Conservation (phyloP, 2,329 filamentous ascomycete species). For the Neocucurbitaria cava region DNA sequence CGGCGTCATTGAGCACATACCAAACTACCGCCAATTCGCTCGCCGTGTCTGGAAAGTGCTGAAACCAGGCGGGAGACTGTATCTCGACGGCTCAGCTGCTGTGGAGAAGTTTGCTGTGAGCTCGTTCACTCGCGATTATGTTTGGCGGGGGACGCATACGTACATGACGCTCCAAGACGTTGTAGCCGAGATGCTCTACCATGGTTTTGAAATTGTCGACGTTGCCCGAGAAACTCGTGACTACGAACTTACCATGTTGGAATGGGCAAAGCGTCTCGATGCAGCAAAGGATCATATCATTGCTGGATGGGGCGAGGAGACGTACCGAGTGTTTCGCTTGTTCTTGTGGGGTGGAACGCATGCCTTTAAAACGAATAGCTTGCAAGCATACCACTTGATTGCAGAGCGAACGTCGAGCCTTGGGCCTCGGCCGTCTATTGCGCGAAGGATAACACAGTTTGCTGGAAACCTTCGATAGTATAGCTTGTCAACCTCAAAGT, state of each 20-base stretch:
- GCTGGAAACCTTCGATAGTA: constrained; percentile 8
- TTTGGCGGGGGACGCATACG: constrained; percentile 10
- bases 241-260: constrained; percentile 14
- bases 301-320: constrained; percentile 9
- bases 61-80: constrained; percentile 8
- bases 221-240: constrained; percentile 8
- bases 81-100: constrained; percentile 12
- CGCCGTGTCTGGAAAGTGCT: constrained; percentile 6
- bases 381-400: constrained; percentile 12
- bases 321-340: constrained; percentile 10
- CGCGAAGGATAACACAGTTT: constrained; percentile 8
- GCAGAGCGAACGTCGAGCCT: constrained; percentile 6
- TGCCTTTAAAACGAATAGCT: constrained; percentile 11
- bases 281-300: constrained; percentile 9
- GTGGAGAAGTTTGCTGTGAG: constrained; percentile 11
- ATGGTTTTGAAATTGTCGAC: constrained; percentile 10
- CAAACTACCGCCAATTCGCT: constrained; percentile 11
- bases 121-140: constrained; percentile 10
- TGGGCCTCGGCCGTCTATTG: constrained; percentile 7
- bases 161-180: constrained; percentile 14
- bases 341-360: constrained; percentile 13
- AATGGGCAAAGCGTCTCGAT: constrained; percentile 13
- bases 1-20: constrained; percentile 12
- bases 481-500: background rate
- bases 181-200: constrained; percentile 11